Conservation (phyloP, 345 rosid species). For the Geranium rotundifolium region DNA sequence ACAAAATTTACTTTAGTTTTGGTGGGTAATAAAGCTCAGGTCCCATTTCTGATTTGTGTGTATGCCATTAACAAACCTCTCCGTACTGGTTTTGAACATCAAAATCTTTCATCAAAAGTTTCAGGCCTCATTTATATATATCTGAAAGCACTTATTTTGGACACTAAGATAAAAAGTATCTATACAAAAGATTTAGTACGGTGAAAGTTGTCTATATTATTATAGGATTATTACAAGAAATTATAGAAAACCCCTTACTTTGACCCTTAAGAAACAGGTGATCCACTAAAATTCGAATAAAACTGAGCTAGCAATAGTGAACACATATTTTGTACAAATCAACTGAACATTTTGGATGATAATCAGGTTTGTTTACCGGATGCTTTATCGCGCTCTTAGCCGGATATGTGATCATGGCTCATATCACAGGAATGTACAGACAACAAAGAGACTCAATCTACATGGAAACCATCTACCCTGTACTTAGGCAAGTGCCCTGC, state of each 20-base stretch:
- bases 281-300: too few species aligned
- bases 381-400: slow-evolving; percentile 81
- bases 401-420: slow-evolving; percentile 86
- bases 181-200: too few species aligned
- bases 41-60: too few species aligned
- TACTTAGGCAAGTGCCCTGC: slow-evolving; percentile 62
- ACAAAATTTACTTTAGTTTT: slow-evolving; percentile 2
- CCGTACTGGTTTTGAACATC: background rate
- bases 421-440: slow-evolving; percentile 72
- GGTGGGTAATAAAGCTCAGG: background rate
- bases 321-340: too few species aligned
- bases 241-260: too few species aligned
- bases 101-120: background rate
- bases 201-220: too few species aligned
- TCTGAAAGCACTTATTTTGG: background rate
- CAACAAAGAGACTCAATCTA: slow-evolving; percentile 55
- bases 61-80: background rate
- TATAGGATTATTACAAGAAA: too few species aligned
- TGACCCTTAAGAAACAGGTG: too few species aligned
- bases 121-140: background rate
- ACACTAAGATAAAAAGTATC: too few species aligned
- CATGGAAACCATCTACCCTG: slow-evolving; percentile 95
- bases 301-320: too few species aligned
- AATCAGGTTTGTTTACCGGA: slow-evolving; percentile 83
- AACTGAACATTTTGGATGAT: slow-evolving; percentile 1